Evolutionary conservation across 352 stramenopile species (phyloP).

Genomic region (Nothophytophthora sp.): DNA sequence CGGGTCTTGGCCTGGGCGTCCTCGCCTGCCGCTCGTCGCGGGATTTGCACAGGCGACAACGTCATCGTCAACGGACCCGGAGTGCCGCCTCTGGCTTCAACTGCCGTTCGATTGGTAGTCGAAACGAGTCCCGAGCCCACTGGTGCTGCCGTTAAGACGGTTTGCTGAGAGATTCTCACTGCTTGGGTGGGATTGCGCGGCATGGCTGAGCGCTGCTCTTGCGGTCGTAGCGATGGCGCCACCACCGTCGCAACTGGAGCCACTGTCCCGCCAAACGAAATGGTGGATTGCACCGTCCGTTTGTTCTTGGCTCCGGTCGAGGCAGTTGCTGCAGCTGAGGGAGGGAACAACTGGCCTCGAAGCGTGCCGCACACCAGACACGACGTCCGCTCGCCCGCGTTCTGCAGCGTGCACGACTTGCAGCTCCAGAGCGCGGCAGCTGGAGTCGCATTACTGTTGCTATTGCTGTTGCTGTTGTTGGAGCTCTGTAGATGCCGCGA

Average conservation of each 20-base stretch:
- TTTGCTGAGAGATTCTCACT: slow-evolving; percentile 13
- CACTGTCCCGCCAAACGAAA: slow-evolving; percentile 48
- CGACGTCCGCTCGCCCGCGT: slow-evolving; percentile 26
- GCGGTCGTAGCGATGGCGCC: not conserved
- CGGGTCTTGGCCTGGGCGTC: slow-evolving; percentile 54
- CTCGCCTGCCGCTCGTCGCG: slow-evolving; percentile 40
- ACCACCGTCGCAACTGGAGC: not conserved
- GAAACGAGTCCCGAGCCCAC: slow-evolving; percentile 4
- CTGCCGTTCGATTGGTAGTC: slow-evolving; percentile 15
- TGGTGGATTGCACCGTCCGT: slow-evolving; percentile 63
- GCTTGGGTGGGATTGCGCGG: not conserved
- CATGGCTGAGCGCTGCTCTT: not conserved
- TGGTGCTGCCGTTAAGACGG: not conserved
- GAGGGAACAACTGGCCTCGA: slow-evolving; percentile 34
- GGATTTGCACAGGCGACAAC: slow-evolving; percentile 10
- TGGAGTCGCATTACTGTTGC: not conserved
- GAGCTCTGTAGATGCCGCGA: slow-evolving; percentile 30
- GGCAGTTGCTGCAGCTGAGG: not conserved
- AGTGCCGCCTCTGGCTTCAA: slow-evolving; percentile 15
- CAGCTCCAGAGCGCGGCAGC: slow-evolving; percentile 32
- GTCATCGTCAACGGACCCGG: not conserved
- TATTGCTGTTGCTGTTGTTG: not conserved
- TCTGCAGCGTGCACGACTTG: slow-evolving; percentile 67
- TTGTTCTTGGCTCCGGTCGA: slow-evolving; percentile 7
- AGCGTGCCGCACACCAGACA: slow-evolving; percentile 64